Evolutionary conservation across 2,329 filamentous ascomycete genomes (phyloP), one percentile per base, ranked within the genome.

Genomic region (Dactylella cylindrospora): DNA sequence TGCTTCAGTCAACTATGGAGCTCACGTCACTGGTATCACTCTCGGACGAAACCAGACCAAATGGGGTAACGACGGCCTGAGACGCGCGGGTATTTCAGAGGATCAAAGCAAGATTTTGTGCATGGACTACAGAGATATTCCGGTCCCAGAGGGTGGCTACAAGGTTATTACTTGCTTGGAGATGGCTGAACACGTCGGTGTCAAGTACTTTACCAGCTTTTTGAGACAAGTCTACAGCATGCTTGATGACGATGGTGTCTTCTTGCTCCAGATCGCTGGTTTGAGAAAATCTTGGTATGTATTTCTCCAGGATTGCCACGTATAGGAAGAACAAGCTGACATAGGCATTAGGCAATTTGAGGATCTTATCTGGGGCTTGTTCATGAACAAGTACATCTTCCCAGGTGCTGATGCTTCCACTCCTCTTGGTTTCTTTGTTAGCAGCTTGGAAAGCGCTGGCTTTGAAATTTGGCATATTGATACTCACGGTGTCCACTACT

Each of bases 351-450:
- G 51, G 45, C 46, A 59, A 61, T 64, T 53, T 47, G 60, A 97
- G 79, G 91, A 97, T 76, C 81, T 96, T 45, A 87, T 91, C 74
- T 97, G 93, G 93, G 93, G 93, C 73, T 81, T 97, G 39, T 97
- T 96, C 81, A 95, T 97, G 90, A 97, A 97, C 84, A 96, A 95
- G 79, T 95, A 97, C 76, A 80, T 97, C 74, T 97, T 97, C 82
- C 93, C 90, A 26, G 93, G 93, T 72, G 93, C 93, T 45, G 93
- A 97, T 72, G 93, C 93, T 46, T 95, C 88, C 35, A 95, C 90
- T 57, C 93, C 93, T 45, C 83, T 98, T 41, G 89, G 88, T 68
- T 93, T 85, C 75, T 88, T 93, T 70, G 79, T 95, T 69, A 83
- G 89, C 74, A 84, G 83, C 72, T 81, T 96, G 15, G 93, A 98